Evolutionary conservation across 1,284 basidiomycete species (phyloP).

Genomic region (Tilletia walkeri): DNA sequence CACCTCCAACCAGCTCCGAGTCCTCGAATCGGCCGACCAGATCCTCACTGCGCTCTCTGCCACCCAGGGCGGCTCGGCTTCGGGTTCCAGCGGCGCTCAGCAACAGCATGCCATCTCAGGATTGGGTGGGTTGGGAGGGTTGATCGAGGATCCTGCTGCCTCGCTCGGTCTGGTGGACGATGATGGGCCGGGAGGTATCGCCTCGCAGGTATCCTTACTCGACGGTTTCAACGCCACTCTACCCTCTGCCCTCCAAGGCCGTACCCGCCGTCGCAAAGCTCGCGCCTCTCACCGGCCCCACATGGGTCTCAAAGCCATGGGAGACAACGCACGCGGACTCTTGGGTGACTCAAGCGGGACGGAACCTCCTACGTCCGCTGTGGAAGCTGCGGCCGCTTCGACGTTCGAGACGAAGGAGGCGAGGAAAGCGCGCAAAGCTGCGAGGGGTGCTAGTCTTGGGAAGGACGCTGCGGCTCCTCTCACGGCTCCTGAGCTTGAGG

Average conservation of each 20-base stretch:
- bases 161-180: conserved; percentile 7
- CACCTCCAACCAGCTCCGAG: conserved; percentile 49
- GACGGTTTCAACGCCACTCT: conserved; percentile 54
- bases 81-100: conserved; percentile 8
- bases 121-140: neutral
- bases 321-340: conserved; percentile 45
- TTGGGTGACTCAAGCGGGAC: conserved; percentile 37
- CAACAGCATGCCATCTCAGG: conserved; percentile 26
- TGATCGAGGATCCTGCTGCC: conserved; percentile 13
- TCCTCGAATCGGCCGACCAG: conserved; percentile 50
- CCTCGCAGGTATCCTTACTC: conserved; percentile 45
- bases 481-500: conserved; percentile 42
- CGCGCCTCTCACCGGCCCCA: conserved; percentile 37
- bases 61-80: conserved; percentile 18
- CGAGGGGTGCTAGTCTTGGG: conserved; percentile 16
- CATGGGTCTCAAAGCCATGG: conserved; percentile 46
- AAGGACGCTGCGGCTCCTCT: conserved; percentile 26
- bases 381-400: conserved; percentile 7
- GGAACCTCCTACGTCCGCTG: conserved; percentile 21
- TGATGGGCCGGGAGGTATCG: conserved; percentile 20
- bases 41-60: conserved; percentile 39
- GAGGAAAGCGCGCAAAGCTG: conserved; percentile 33
- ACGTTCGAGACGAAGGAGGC: conserved; percentile 22
- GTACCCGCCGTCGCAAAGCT: conserved; percentile 37
- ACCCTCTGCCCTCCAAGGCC: conserved; percentile 43